Percentiles rank a stretch among this genome's conserved stretches.
Conservation (phyloP, 345 rosid genomes). For the Murraya paniculata region DNA sequence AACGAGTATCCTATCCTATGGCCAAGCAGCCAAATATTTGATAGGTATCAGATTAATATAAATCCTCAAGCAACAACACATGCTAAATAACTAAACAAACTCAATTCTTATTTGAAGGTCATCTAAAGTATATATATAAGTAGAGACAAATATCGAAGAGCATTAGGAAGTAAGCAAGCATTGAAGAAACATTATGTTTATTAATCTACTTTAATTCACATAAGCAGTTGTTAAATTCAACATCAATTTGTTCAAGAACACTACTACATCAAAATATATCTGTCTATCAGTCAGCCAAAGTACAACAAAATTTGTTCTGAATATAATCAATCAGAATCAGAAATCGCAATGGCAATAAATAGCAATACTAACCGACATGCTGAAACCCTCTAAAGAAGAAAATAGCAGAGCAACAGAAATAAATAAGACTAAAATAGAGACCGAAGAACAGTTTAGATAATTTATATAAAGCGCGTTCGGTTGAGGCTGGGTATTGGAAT, state of each 20-base stretch:
- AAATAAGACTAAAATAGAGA: neutral
- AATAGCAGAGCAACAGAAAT: neutral
- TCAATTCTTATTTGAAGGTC: neutral
- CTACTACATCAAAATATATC: neutral
- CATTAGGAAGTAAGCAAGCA: neutral
- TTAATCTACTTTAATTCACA: neutral
- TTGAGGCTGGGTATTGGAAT: neutral
- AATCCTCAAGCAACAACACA: neutral
- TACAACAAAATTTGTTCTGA: neutral
- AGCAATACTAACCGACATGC: conserved; percentile 30
- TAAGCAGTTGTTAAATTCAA: neutral
- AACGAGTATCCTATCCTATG: neutral
- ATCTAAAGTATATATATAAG: neutral
- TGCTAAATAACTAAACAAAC: neutral
- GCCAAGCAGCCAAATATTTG: neutral
- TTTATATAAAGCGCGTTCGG: neutral
- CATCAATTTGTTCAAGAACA: neutral
- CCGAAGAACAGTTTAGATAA: neutral
- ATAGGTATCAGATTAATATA: neutral
- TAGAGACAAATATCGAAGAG: neutral
- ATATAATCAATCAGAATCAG: neutral
- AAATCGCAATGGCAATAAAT: neutral
- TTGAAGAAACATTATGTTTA: neutral
- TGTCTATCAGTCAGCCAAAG: neutral
- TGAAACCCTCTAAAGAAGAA: neutral